Percentiles rank a stretch among this genome's conserved stretches.
Conservation (phyloP, 1,139 yeast genomes). For the Diutina pseudorugosa region DNA sequence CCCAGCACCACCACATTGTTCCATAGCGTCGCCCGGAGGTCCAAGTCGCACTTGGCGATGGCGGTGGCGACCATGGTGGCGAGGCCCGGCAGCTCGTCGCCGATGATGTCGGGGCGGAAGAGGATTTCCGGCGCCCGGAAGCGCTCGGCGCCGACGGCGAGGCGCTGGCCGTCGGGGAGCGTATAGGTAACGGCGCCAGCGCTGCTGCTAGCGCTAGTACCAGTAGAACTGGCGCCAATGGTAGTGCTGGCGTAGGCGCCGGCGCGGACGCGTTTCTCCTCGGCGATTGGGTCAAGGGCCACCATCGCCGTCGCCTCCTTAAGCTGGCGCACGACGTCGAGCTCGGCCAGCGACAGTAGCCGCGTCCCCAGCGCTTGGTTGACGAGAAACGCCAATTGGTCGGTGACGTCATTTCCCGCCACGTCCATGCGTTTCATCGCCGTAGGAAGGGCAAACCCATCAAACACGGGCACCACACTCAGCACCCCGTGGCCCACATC, state of each 20-base stretch:
- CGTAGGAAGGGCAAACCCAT: conserved; percentile 70
- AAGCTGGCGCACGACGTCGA: conserved; percentile 66
- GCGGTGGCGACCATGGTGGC: conserved; percentile 58
- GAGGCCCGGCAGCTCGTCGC: conserved; percentile 62
- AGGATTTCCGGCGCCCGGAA: conserved; percentile 65
- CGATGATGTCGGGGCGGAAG: conserved; percentile 69
- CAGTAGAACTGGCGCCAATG: conserved; percentile 4
- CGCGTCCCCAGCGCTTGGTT: conserved; percentile 51
- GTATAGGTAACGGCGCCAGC: conserved; percentile 31
- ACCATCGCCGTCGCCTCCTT: conserved; percentile 69
- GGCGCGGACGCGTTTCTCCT: conserved; percentile 45
- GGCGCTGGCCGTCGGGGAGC: conserved; percentile 73
- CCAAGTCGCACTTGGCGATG: conserved; percentile 63
- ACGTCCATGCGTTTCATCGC: conserved; percentile 67
- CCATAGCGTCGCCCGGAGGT: conserved; percentile 55
- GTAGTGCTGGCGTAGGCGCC: conserved; percentile 9
- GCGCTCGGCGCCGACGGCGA: conserved; percentile 54
- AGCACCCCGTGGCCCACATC: conserved; percentile 92
- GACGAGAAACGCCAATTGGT: conserved; percentile 53
- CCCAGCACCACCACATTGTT: conserved; percentile 74
- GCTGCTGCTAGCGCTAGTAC: conserved; percentile 12
- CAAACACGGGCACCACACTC: conserved; percentile 80
- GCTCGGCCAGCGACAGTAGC: conserved; percentile 60
- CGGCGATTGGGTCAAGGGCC: conserved; percentile 56
- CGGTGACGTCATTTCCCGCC: conserved; percentile 83